Evolutionary conservation across 2,329 filamentous ascomycete genomes (phyloP).

Genomic region (Penicillium thymicola): DNA sequence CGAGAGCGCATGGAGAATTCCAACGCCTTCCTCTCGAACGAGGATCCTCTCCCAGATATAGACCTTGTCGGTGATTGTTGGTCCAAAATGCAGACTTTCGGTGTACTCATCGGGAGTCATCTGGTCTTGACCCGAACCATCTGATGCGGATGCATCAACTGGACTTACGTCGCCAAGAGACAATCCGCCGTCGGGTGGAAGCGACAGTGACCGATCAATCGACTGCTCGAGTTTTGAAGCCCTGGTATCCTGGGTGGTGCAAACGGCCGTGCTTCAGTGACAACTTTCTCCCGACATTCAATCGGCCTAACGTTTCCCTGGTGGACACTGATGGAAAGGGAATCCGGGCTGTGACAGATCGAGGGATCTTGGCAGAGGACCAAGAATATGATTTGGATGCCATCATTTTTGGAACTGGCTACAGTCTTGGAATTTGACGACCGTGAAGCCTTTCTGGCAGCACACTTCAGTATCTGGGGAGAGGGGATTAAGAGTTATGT

Average conservation of each 20-base stretch:
- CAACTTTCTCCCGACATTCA: slow-evolving; percentile 54
- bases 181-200: slow-evolving; percentile 49
- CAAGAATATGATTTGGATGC: slow-evolving; percentile 49
- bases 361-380: slow-evolving; percentile 44
- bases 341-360: slow-evolving; percentile 46
- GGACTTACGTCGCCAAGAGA: slow-evolving; percentile 46
- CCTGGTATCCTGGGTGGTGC: slow-evolving; percentile 62
- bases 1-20: slow-evolving; percentile 28
- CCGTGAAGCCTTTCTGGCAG: slow-evolving; percentile 29
- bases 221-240: slow-evolving; percentile 53
- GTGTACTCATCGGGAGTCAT: slow-evolving; percentile 14
- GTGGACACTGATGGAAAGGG: slow-evolving; percentile 59
- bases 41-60: neutral
- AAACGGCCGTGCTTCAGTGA: slow-evolving; percentile 64
- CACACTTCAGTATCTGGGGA: slow-evolving; percentile 29
- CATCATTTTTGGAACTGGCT: slow-evolving; percentile 50
- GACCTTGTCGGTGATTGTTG: slow-evolving; percentile 31
- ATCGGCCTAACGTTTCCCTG: slow-evolving; percentile 56
- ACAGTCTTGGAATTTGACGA: slow-evolving; percentile 26
- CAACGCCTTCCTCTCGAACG: slow-evolving; percentile 22
- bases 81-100: slow-evolving; percentile 17
- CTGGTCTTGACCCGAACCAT: slow-evolving; percentile 24
- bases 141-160: slow-evolving; percentile 20
- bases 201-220: slow-evolving; percentile 51
- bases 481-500: slow-evolving; percentile 34